Evolutionary conservation across 306 rosid genomes (phyloP).

Genomic region (Aeschynomene evenia): DNA sequence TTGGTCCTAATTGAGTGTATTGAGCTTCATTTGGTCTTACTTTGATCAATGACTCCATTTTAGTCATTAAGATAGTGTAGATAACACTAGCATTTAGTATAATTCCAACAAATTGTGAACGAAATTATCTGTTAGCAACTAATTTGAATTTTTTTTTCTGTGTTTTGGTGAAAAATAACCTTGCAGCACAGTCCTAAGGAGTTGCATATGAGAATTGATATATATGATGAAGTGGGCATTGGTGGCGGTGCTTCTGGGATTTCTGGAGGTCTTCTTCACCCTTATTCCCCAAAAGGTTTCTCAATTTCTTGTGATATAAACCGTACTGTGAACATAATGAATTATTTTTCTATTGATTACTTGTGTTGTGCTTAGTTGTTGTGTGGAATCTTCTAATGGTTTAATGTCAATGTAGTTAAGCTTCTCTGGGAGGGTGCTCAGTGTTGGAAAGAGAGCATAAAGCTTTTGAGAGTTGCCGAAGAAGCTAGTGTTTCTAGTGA

Average conservation of each 20-base stretch:
- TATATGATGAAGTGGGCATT: constrained; percentile 80
- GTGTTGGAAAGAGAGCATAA: constrained; percentile 83
- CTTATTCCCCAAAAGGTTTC: constrained; percentile 90
- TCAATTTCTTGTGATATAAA: constrained; percentile 1
- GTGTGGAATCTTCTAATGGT: constrained; percentile 10
- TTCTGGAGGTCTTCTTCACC: constrained; percentile 92
- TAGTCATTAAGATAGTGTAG: too few relatives aligned
- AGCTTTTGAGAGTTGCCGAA: constrained; percentile 73
- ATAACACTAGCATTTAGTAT: background rate
- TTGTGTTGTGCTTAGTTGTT: background rate
- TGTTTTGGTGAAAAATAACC: constrained; percentile 14
- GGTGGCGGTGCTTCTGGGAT: constrained; percentile 96
- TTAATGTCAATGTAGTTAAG: constrained; percentile 46
- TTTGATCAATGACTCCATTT: too few relatives aligned
- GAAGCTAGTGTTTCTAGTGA: constrained; percentile 44
- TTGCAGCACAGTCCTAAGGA: constrained; percentile 67
- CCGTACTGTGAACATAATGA: background rate
- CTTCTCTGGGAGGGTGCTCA: constrained; percentile 79
- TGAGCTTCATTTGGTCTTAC: too few relatives aligned
- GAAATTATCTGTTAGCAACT: background rate
- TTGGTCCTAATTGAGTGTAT: too few relatives aligned
- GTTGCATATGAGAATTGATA: constrained; percentile 52
- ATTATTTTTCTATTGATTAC: background rate
- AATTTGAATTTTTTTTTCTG: background rate
- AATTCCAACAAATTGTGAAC: background rate